Percentiles rank a stretch among this genome's conserved stretches.
phyloP scores from a whole-genome alignment of 345 rosid genomes.

The Camelina sativa region DNA sequence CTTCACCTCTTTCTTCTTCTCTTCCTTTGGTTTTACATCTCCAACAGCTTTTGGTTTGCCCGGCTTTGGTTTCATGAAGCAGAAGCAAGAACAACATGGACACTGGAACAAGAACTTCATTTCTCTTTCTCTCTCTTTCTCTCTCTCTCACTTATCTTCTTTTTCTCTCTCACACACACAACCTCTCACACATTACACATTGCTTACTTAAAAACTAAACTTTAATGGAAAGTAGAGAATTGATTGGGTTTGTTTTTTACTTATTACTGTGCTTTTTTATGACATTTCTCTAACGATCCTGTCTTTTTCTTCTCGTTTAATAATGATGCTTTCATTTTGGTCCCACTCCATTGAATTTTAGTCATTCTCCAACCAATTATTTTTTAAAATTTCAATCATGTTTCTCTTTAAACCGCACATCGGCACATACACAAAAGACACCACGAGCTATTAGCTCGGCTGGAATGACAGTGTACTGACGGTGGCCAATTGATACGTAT shows the following conservation, averaged over 20 bases:
- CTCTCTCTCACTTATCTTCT: slow-evolving; percentile 35
- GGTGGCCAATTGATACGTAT: slow-evolving; percentile 26
- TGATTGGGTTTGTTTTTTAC: slow-evolving; percentile 30
- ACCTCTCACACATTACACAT: slow-evolving; percentile 32
- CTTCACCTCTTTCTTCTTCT: slow-evolving; percentile 54
- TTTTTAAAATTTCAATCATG: neutral
- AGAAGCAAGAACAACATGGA: slow-evolving; percentile 86
- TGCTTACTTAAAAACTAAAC: slow-evolving; percentile 30
- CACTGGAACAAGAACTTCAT: slow-evolving; percentile 95
- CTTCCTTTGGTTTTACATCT: slow-evolving; percentile 54
- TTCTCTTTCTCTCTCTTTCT: slow-evolving; percentile 19
- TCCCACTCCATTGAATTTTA: slow-evolving; percentile 40
- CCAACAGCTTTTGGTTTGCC: slow-evolving; percentile 50
- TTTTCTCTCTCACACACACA: slow-evolving; percentile 16
- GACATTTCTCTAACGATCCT: slow-evolving; percentile 37
- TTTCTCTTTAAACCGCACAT: neutral
- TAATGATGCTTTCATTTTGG: slow-evolving; percentile 43
- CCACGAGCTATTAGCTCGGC: slow-evolving; percentile 20
- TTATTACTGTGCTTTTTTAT: slow-evolving; percentile 35
- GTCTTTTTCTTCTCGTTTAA: slow-evolving; percentile 44
- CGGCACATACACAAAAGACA: neutral
- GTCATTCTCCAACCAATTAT: slow-evolving; percentile 24
- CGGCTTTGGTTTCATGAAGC: slow-evolving; percentile 77
- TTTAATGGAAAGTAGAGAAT: slow-evolving; percentile 39
- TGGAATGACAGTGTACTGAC: slow-evolving; percentile 39